Base-by-base conservation (phyloP, 371 early-diverging fungal species). In the Neoconidiobolus thromboides region DNA sequence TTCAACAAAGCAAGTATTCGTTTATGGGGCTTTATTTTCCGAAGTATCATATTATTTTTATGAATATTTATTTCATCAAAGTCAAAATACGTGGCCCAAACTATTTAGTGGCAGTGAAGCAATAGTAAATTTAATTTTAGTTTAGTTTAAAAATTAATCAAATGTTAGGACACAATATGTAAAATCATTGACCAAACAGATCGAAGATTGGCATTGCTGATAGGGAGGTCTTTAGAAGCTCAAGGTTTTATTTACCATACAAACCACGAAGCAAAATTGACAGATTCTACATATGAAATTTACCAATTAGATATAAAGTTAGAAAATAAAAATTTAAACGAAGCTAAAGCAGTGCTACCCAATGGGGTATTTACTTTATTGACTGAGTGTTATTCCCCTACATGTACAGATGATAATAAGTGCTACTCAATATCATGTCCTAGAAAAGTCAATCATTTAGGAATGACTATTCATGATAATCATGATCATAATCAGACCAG, bases 201-300 rank as follows among this genome's bases (percentile, higher is more conserved):
- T 66, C 78, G 94, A 54, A 88, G 90, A 61, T 65, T 91, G 57
- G 88, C 91, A 0, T 67, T 92, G 2, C 69, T 89, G 1, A 67
- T 90, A 3, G 94, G 94, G 2, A 78, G 93, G 14, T 83, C 90
- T 4, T 67, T 93, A 64, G 92, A 87, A 65, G 76, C 84, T 9
- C 93, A 92, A 69, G 78, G 76, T 48, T 83, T 91, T 64, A 88
- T 93, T 65, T 86, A 87, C 63, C 90, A 93, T 69, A 90, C 89
- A 26, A 82, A 79, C 7, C 88, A 85, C 63, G 82, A 81, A 44
- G 83, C 83, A 68, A 75, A 85, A 2, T 77, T 92, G 59, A 79
- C 86, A 12, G 93, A 92, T 64, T 82, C 78, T 43, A 63, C 72
- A 3, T 69, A 78, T 60, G 91, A 91, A 60, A 63, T 91, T 1